Percentiles rank a stretch among this genome's conserved stretches.
Conservation (phyloP, 768 basidiomycete species). For the Pleurotus giganteus region DNA sequence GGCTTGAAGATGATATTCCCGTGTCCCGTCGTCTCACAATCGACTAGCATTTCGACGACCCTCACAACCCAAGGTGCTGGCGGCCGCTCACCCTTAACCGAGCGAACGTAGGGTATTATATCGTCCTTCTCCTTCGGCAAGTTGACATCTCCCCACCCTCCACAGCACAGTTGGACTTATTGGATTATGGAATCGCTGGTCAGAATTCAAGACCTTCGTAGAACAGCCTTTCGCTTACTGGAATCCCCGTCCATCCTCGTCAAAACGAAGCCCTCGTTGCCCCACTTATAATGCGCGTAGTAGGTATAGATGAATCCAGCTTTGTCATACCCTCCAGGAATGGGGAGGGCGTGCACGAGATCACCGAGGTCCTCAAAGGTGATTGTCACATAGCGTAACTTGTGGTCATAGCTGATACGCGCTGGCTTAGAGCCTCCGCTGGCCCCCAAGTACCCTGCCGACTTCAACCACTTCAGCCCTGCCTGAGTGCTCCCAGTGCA, state of each 20-base stretch:
- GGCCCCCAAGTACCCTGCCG: constrained; percentile 6
- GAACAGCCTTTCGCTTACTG: neutral
- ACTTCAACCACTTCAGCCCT: constrained; percentile 18
- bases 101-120: neutral
- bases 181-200: too few relatives aligned
- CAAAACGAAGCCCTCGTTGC: constrained; percentile 1
- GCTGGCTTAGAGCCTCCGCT: neutral
- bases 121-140: neutral
- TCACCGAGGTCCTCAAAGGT: constrained; percentile 17
- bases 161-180: constrained; percentile 9
- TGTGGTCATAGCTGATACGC: constrained; percentile 12
- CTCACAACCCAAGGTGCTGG: neutral
- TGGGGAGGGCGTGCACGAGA: constrained; percentile 12
- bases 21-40: neutral
- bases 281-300: neutral
- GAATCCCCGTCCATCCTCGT: constrained; percentile 10
- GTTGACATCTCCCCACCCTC: constrained; percentile 5
- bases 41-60: neutral
- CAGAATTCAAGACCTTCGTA: neutral
- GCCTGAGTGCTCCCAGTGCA: constrained; percentile 20
- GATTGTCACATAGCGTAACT: constrained; percentile 16
- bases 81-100: neutral
- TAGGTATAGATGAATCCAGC: constrained; percentile 6
- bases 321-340: constrained; percentile 11
- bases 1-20: neutral